phyloP scores from a whole-genome alignment of 2,329 filamentous ascomycete genomes.

The Rugonectria rugulosa region DNA sequence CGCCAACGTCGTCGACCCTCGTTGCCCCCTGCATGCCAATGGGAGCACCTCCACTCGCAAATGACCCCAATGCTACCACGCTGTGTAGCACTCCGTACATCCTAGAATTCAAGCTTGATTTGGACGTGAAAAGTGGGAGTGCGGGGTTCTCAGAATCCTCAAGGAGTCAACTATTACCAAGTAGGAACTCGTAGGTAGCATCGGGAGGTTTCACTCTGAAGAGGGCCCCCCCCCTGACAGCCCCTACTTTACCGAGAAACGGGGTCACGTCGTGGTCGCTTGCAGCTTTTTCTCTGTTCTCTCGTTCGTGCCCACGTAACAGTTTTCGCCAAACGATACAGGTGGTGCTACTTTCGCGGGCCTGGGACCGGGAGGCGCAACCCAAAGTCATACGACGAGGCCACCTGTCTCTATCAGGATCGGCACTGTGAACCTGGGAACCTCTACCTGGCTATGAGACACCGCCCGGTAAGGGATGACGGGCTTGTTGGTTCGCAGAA shows the following conservation, averaged over 20 bases:
- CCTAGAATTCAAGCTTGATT: background rate
- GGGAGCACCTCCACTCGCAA: background rate
- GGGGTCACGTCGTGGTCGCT: too few relatives aligned
- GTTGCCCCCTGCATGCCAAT: too few relatives aligned
- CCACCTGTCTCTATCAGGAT: background rate
- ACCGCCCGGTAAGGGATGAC: background rate
- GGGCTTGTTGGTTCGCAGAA: background rate
- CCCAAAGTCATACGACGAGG: slow-evolving; percentile 4
- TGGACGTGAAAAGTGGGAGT: slow-evolving; percentile 3
- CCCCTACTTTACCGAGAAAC: too few relatives aligned
- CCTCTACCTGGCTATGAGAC: background rate
- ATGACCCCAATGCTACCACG: too few relatives aligned
- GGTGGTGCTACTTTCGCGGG: too few relatives aligned
- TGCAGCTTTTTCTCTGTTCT: too few relatives aligned
- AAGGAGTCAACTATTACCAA: background rate
- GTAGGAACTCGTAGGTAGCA: background rate
- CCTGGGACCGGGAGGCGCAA: too few relatives aligned
- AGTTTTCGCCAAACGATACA: background rate
- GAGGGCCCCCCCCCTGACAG: background rate
- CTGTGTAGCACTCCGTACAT: too few relatives aligned
- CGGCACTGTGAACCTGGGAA: too few relatives aligned
- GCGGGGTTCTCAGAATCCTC: too few relatives aligned
- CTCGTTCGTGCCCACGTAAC: too few relatives aligned
- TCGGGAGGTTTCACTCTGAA: background rate
- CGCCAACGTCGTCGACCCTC: too few relatives aligned